These are phyloP conservation scores for Phyllosticta citrichinensis DNA, from an alignment of 2,329 filamentous ascomycete genomes.

Conservation along the genomic window DNA sequence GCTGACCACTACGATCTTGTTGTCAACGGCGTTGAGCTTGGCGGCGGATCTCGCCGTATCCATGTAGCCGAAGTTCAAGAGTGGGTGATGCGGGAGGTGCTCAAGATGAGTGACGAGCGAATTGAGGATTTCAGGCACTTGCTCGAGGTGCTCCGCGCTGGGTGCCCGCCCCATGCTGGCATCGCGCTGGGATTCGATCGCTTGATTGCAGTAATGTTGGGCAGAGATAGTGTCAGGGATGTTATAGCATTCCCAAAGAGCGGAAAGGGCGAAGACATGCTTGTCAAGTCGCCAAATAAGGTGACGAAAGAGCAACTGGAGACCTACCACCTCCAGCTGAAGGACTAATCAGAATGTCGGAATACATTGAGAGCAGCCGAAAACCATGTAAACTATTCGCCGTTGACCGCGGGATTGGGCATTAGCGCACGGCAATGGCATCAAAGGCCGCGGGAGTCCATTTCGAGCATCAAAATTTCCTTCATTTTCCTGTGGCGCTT, in stretches of 20 bases:
- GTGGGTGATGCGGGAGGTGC: slow-evolving; percentile 71
- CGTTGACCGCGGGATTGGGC: background rate
- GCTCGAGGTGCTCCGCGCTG: slow-evolving; percentile 68
- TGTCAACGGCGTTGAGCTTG: slow-evolving; percentile 87
- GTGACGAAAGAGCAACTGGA: slow-evolving; percentile 52
- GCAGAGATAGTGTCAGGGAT: slow-evolving; percentile 69
- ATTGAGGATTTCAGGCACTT: slow-evolving; percentile 79
- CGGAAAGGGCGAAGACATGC: slow-evolving; percentile 74
- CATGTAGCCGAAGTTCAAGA: slow-evolving; percentile 76
- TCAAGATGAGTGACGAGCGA: slow-evolving; percentile 63
- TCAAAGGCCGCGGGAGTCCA: background rate
- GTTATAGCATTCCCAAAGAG: slow-evolving; percentile 97
- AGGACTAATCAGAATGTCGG: background rate
- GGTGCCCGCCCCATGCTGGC: slow-evolving; percentile 90
- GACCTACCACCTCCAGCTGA: slow-evolving; percentile 47
- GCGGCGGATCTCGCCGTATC: slow-evolving; percentile 86
- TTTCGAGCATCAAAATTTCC: background rate
- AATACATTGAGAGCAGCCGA: too few relatives aligned
- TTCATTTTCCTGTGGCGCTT: background rate
- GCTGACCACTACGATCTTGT: slow-evolving; percentile 95
- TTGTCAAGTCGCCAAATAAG: slow-evolving; percentile 66
- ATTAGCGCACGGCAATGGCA: background rate
- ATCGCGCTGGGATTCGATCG: slow-evolving; percentile 90
- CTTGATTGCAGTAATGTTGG: slow-evolving; percentile 68
- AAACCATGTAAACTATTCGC: background rate